Evolutionary conservation across 176 grass and related monocot species (phyloP), one percentile per base, ranked within the genome.

Genomic region (Olyra latifolia): DNA sequence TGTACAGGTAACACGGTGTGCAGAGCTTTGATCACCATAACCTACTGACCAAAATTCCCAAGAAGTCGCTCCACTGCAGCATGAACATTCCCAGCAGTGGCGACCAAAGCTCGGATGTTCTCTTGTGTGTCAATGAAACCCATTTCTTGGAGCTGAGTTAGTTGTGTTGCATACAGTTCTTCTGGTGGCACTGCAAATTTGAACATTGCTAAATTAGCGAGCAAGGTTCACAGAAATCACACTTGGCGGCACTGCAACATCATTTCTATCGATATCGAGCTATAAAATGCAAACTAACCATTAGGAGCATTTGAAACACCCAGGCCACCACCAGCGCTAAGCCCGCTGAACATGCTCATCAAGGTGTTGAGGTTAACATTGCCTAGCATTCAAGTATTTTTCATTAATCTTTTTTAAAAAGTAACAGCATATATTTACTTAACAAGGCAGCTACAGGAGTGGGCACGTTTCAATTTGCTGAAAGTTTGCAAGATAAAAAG

Each of bases 121-220:
- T 94, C 92, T 42, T 89, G 88, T 9, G 92, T 81, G 66, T 94
- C 92, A 8, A 91, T 82, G 75, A 94, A 94, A 55, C 92, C 92
- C 92, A 91, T 94, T 78, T 94, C 92, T 48, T 88, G 92, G 75
- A 94, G 86, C 76, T 94, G 92, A 32, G 88, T 54, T 4, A 94
- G 83, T 42, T 94, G 92, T 20, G 86, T 87, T 57, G 92, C 92
- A 19, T 86, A 94, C 45, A 88, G 85, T 48, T 91, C 88, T 74
- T 94, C 92, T 23, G 80, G 80, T 47, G 92, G 88, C 69, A 89
- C 92, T 91, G 83, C 13, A 60, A 78, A 46, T 49, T 70, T 24
- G 11, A 23, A 7, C 23, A 56, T 12, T 23, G 1, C 60, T n/a
- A 57, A 22, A 62, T 54, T 6, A 28, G 20, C 25, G 40, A 66